Evolutionary conservation across 2,329 filamentous ascomycete species (phyloP), one percentile per base, ranked within the genome.

Genomic region (Aspergillus awamori): DNA sequence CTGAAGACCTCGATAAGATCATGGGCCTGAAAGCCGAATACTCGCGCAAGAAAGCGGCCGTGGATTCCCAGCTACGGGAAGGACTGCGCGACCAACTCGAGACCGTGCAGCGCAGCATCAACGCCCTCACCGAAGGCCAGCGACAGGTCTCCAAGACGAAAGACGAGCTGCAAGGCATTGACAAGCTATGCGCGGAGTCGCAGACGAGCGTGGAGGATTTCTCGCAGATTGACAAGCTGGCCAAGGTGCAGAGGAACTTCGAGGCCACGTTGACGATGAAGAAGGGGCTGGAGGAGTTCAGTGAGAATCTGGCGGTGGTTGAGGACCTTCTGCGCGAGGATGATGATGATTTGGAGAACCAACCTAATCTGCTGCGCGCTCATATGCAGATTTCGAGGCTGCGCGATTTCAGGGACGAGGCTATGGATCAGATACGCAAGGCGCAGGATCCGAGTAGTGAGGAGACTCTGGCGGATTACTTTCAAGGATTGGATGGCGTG

Each of bases 121-220:
- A 82, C 66, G 91, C 91, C 64, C 89, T 99, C 66, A 87, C 87
- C 48, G 93, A 97, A 74, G 93, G 93, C 59, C 93, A 98, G 78
- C 91, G 93, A 76, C 92, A 92, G 63, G 91, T 99, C 38, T 90
- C 92, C 74, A 87, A 90, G 70, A 97, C 97, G 79, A 97, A 96
- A 78, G 94, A 98, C 68, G 95, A 99, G 81, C 95, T 99, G 87
- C 93, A 96, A 83, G 96, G 94, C 80, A 98, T 99, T 72, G 95
- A 99, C 81, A 93, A 92, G 80, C 86, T 99, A 66, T 99, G 95
- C 81, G 93, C 93, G 65, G 96, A 99, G 79, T 93, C 93, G 58
- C 94, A 98, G 81, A 92, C 92, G 75, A 97, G 97, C 87, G 97
- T 99, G 72, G 89, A 91, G 72, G 95, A 99, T 81, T 98, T 99